Evolutionary conservation across 805 yeast species (phyloP), one percentile per base, ranked within the genome.

Genomic region (Clavispora vitiphila): DNA sequence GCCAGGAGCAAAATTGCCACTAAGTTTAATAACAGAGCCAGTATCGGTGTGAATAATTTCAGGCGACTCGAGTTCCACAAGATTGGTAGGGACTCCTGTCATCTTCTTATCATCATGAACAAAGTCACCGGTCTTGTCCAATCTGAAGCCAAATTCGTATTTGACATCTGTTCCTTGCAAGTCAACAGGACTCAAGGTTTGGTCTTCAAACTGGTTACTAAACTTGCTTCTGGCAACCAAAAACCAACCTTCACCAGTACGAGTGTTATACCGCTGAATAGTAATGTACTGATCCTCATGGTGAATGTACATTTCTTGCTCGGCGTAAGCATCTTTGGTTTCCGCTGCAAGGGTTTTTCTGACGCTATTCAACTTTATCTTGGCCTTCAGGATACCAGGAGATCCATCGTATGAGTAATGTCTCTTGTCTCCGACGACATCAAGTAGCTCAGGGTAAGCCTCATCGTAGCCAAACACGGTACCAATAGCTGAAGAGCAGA

Each of bases 391-490:
- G 55, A 91, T 90, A 31, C 98, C 98, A n/a, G 21, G 21, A 19
- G 59, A 49, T 15, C 60, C 51, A 6, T 67, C 72, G 41, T 60
- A 70, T 2, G 76, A 65, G 55, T 91, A 91, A 5, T 63, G 64
- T 45, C 95, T 74, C 5, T 63, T 67, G 57, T 91, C 99, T 31
- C 71, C 65, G 14, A 91, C 99, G 32, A 91, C 82, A 57, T 90
- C 83, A 35, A 93, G 67, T 21, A 88, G 66, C 30, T 76, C 70
- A 7, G 97, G 97, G 61, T 83, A 93, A 39, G 91, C 78, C 64
- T 91, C 98, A 57, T 91, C 99, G 54, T 80, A 89, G 12, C 99
- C 99, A 64, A 86, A 82, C 0, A 88, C 95, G 1, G 96, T 83
- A 3, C 99, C 99, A 35, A 89, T 83, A 1, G 97, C 96, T 40